A percentile compares a stretch with the other conserved stretches of the same genome.
phyloP scores from a whole-genome alignment of 2,329 filamentous ascomycete genomes.

The Alternaria sp. region DNA sequence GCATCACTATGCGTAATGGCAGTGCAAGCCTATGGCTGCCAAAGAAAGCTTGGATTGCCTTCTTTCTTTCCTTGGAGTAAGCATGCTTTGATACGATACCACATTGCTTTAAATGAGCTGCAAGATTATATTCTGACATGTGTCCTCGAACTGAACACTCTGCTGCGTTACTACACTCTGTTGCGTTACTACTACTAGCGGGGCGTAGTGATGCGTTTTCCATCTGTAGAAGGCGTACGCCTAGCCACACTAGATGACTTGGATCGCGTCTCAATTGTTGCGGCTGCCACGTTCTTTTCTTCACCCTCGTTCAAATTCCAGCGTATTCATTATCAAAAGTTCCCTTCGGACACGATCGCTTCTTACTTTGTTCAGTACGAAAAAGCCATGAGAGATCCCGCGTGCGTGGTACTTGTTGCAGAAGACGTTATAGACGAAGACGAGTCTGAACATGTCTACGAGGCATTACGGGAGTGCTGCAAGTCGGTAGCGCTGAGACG shows the following conservation, averaged over 20 bases:
- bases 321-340: constrained; percentile 31
- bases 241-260: constrained; percentile 37
- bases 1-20: constrained; percentile 2
- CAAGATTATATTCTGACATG: not conserved
- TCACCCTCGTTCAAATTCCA: constrained; percentile 45
- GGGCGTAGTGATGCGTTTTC: constrained; percentile 23
- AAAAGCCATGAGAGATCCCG: constrained; percentile 24
- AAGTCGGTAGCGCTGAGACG: not conserved
- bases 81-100: not conserved
- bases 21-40: not conserved
- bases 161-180: not conserved
- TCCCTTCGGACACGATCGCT: constrained; percentile 36
- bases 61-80: not conserved
- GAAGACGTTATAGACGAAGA: constrained; percentile 24
- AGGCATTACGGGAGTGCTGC: constrained; percentile 30
- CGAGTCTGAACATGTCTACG: constrained; percentile 32
- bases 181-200: not conserved
- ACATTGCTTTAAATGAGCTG: constrained; percentile 4
- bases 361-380: constrained; percentile 32
- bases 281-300: constrained; percentile 42
- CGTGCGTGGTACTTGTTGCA: constrained; percentile 29
- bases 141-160: not conserved
- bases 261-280: constrained; percentile 39
- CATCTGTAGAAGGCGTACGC: constrained; percentile 31
- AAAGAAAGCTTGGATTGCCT: constrained; percentile 3